These are phyloP conservation scores for Tagetes patula DNA, from an alignment of 129 eudicot genomes.

Conservation along the genomic window DNA sequence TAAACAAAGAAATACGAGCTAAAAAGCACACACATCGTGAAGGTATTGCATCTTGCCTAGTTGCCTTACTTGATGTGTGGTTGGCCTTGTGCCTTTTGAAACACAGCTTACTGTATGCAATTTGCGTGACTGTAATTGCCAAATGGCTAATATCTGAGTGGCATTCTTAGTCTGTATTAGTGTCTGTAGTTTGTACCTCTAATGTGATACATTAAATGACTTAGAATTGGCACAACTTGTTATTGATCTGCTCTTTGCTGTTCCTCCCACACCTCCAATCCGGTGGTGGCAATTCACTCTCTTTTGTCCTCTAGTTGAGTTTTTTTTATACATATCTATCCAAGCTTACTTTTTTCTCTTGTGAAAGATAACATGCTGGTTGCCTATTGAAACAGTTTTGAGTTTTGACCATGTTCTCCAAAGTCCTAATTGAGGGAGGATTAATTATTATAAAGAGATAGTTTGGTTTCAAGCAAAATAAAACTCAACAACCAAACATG, in stretches of 20 bases:
- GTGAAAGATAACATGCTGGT: too few species aligned
- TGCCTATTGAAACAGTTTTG: too few species aligned
- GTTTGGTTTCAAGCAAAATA: background rate
- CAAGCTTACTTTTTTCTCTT: too few species aligned
- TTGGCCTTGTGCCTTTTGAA: background rate
- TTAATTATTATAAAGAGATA: too few species aligned
- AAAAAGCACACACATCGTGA: too few species aligned
- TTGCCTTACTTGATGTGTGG: too few species aligned
- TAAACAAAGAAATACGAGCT: too few species aligned
- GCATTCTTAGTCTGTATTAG: background rate
- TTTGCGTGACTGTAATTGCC: background rate
- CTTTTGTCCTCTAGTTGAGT: background rate
- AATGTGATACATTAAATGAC: background rate
- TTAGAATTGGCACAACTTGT: background rate
- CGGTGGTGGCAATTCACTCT: background rate
- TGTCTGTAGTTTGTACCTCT: constrained; percentile 7
- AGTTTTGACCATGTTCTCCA: too few species aligned
- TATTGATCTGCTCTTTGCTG: background rate
- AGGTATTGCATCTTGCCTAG: too few species aligned
- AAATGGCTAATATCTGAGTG: constrained; percentile 4
- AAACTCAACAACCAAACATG: background rate
- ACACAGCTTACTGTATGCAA: background rate
- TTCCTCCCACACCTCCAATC: too few species aligned
- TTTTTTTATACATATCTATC: too few species aligned
- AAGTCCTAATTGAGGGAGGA: too few species aligned